Evolutionary conservation across 2,329 filamentous ascomycete species (phyloP).

Genomic region (Lecanicillium sp.): DNA sequence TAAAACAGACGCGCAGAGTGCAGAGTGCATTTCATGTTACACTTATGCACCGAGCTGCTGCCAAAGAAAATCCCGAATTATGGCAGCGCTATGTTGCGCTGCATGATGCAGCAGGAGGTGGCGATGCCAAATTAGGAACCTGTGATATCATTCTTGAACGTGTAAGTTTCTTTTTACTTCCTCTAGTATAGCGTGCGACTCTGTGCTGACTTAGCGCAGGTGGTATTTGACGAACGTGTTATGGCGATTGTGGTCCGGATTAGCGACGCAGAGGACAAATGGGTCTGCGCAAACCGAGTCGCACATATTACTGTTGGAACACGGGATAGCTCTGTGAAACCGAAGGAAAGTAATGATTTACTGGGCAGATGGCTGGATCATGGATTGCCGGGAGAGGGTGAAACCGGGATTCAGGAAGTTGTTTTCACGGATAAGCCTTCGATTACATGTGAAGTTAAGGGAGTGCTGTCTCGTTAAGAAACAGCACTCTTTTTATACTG

Average conservation of each 20-base stretch:
- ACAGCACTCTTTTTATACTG: not conserved
- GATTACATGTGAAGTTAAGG: slow-evolving; percentile 38
- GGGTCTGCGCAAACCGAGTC: slow-evolving; percentile 67
- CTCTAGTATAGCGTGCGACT: slow-evolving; percentile 26
- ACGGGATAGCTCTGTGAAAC: slow-evolving; percentile 64
- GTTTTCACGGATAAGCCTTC: slow-evolving; percentile 40
- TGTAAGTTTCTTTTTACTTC: slow-evolving; percentile 24
- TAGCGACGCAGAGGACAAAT: slow-evolving; percentile 44
- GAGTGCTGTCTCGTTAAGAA: slow-evolving; percentile 38
- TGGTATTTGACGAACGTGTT: slow-evolving; percentile 78
- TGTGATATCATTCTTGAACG: slow-evolving; percentile 58
- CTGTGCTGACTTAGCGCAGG: slow-evolving; percentile 23
- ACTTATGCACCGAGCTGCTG: slow-evolving; percentile 69
- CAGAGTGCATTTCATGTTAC: slow-evolving; percentile 91
- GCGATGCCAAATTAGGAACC: slow-evolving; percentile 41
- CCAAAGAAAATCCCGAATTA: slow-evolving; percentile 53
- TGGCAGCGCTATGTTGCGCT: slow-evolving; percentile 68
- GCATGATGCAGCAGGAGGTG: slow-evolving; percentile 32
- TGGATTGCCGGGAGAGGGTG: slow-evolving; percentile 33
- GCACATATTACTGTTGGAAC: slow-evolving; percentile 91
- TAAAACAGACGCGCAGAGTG: slow-evolving; percentile 65
- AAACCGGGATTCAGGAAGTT: slow-evolving; percentile 34
- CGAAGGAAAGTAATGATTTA: slow-evolving; percentile 87
- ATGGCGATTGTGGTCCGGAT: slow-evolving; percentile 88
- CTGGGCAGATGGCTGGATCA: slow-evolving; percentile 64